phyloP scores from a whole-genome alignment of 2,329 filamentous ascomycete genomes.

The Alternaria sp. region DNA sequence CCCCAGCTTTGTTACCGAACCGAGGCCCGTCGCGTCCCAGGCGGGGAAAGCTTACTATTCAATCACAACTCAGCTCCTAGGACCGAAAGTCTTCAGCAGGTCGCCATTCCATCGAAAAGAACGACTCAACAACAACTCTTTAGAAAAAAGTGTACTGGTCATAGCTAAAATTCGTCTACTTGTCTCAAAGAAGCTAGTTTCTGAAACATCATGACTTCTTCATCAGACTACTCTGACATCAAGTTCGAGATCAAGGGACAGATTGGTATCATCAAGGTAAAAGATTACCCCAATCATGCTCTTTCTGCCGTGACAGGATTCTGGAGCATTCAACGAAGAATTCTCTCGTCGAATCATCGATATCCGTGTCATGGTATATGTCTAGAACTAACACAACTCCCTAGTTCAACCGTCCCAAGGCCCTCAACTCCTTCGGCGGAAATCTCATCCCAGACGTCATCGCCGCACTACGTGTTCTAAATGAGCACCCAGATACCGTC shows the following conservation, averaged over 20 bases:
- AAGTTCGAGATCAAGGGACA: slow-evolving; percentile 55
- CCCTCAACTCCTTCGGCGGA: slow-evolving; percentile 60
- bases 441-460: slow-evolving; percentile 57
- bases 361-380: not conserved
- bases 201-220: slow-evolving; percentile 31
- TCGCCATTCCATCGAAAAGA: not conserved
- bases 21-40: slow-evolving; percentile 22
- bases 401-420: slow-evolving; percentile 60
- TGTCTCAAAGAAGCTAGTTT: not conserved
- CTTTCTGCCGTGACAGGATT: not conserved
- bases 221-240: slow-evolving; percentile 52
- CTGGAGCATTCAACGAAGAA: not conserved
- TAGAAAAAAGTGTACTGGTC: not conserved
- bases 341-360: not conserved
- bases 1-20: slow-evolving; percentile 17
- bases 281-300: not conserved
- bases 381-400: not conserved
- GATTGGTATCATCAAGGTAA: slow-evolving; percentile 58
- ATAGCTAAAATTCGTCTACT: not conserved
- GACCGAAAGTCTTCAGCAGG: not conserved
- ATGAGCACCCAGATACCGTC: slow-evolving; percentile 59
- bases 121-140: not conserved
- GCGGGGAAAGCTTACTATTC: slow-evolving; percentile 26
- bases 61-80: not conserved
- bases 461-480: slow-evolving; percentile 55